These are phyloP conservation scores for Tricholoma flavovirens DNA, from an alignment of 768 basidiomycete genomes.

Conservation along the genomic window DNA sequence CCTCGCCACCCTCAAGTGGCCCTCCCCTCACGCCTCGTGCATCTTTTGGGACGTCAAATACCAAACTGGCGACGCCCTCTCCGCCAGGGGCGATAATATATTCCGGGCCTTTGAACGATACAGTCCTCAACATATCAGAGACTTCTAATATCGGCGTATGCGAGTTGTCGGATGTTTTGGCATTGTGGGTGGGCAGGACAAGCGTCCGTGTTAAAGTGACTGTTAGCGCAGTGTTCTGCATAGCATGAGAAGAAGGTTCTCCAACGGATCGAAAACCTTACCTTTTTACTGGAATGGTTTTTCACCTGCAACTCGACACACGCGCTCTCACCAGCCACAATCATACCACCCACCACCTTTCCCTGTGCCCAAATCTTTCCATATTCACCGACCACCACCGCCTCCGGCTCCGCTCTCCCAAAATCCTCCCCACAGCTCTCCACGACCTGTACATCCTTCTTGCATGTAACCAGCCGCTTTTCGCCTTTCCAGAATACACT, in stretches of 20 bases:
- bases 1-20: slow-evolving; percentile 43
- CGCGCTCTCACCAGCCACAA: slow-evolving; percentile 63
- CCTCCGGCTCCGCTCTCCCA: slow-evolving; percentile 43
- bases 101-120: slow-evolving; percentile 69
- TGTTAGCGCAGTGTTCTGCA: slow-evolving; percentile 63
- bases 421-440: slow-evolving; percentile 43
- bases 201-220: slow-evolving; percentile 58
- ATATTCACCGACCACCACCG: slow-evolving; percentile 64
- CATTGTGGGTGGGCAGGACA: slow-evolving; percentile 39
- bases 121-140: slow-evolving; percentile 61
- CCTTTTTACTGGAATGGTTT: slow-evolving; percentile 80
- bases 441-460: slow-evolving; percentile 57
- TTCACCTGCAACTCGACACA: slow-evolving; percentile 75
- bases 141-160: slow-evolving; percentile 41
- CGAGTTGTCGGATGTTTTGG: slow-evolving; percentile 31
- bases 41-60: slow-evolving; percentile 69
- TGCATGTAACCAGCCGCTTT: slow-evolving; percentile 59
- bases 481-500: slow-evolving; percentile 75
- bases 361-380: slow-evolving; percentile 80
- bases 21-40: slow-evolving; percentile 66
- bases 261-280: slow-evolving; percentile 18
- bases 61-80: slow-evolving; percentile 75
- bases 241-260: neutral
- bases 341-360: slow-evolving; percentile 52
- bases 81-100: slow-evolving; percentile 68